Percentiles rank a stretch among this genome's conserved stretches.
These are phyloP conservation scores for Dioszegia crocea DNA, from an alignment of 768 basidiomycete genomes.

Conservation along the genomic window DNA sequence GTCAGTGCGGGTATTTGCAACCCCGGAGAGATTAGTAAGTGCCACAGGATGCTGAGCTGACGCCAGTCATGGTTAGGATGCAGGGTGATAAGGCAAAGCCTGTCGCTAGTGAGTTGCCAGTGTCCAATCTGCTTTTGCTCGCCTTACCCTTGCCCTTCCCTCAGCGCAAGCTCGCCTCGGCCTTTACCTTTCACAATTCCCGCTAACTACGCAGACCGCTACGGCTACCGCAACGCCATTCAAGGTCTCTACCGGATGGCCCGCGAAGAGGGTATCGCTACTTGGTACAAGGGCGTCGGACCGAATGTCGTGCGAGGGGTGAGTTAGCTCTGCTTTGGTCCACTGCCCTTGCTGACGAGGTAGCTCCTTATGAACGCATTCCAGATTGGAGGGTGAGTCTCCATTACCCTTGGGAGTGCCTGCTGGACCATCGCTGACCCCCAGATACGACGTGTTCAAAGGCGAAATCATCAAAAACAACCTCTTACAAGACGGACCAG, in stretches of 20 bases:
- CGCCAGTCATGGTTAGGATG: conserved; percentile 60
- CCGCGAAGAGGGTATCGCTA: conserved; percentile 74
- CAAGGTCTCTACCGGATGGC: conserved; percentile 90
- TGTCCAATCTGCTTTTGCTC: no score
- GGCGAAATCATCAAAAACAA: conserved; percentile 66
- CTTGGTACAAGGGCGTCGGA: conserved; percentile 68
- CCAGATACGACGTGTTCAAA: conserved; percentile 88
- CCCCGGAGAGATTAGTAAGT: conserved; percentile 54
- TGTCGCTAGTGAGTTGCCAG: conserved; percentile 58
- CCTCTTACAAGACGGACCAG: conserved; percentile 76
- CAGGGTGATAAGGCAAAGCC: conserved; percentile 89
- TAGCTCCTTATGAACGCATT: neutral
- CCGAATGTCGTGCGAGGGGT: conserved; percentile 75
- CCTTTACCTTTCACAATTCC: no score
- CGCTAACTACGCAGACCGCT: conserved; percentile 56
- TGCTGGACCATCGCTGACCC: neutral
- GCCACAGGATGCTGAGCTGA: neutral
- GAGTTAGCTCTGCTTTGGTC: neutral
- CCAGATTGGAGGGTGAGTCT: neutral
- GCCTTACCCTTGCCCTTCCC: no score
- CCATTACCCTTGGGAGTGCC: neutral
- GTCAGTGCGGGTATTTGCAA: conserved; percentile 79
- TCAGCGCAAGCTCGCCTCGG: no score
- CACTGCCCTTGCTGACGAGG: neutral
- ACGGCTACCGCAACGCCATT: conserved; percentile 85